Conservation (phyloP, 805 yeast species). For the Ogataea naganishii region DNA sequence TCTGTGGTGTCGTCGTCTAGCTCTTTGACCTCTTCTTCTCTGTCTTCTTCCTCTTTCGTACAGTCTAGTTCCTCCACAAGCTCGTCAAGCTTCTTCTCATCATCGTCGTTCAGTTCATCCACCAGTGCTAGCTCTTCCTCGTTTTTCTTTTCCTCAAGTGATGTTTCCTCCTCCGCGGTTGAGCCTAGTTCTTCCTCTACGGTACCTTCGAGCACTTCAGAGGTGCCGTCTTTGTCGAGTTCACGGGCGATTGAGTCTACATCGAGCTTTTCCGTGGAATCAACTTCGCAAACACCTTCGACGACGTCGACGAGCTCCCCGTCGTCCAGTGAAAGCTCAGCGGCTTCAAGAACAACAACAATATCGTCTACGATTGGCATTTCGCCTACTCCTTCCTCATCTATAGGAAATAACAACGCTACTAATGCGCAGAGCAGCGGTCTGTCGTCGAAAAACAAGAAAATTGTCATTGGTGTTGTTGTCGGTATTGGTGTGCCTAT, state of each 20-base stretch:
- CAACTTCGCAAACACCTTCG: constrained; percentile 1
- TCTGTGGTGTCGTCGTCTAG: constrained; percentile 4
- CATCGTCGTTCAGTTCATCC: constrained; percentile 3
- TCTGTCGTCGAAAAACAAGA: constrained; percentile 37
- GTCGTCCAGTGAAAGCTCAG: constrained; percentile 2
- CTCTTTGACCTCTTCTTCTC: constrained; percentile 4
- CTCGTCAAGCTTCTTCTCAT: constrained; percentile 1
- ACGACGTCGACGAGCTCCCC: constrained; percentile 3
- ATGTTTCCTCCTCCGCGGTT: constrained; percentile 7
- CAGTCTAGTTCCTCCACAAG: constrained; percentile 4
- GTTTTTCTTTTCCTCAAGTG: constrained; percentile 3
- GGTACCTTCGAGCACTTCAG: constrained; percentile 2
- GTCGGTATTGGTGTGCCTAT: constrained; percentile 67
- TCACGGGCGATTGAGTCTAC: neutral
- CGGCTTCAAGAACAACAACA: constrained; percentile 3
- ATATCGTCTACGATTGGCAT: neutral
- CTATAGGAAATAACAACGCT: constrained; percentile 9
- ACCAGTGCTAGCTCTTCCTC: constrained; percentile 4
- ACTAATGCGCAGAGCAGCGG: constrained; percentile 24
- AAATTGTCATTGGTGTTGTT: constrained; percentile 58
- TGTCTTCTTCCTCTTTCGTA: constrained; percentile 6
- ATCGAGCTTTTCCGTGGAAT: constrained; percentile 1
- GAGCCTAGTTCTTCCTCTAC: constrained; percentile 4
- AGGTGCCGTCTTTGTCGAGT: neutral
- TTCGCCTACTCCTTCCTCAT: constrained; percentile 16